Base-by-base conservation (phyloP, 176 grass and related monocot species). In the Pontederia paniculata region DNA sequence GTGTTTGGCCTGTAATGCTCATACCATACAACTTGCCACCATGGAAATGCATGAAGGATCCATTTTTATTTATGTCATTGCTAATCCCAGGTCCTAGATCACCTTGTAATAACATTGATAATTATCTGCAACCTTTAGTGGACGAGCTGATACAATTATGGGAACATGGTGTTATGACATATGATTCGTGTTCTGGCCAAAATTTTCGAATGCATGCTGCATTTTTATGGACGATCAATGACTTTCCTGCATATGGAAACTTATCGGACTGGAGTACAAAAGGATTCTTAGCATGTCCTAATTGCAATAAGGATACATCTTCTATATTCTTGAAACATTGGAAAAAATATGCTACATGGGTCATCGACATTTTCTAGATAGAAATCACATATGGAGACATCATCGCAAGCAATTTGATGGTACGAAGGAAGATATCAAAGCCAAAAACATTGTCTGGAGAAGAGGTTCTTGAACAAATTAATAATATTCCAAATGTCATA, bases 181-280 rank as follows among this genome's bases (percentile, higher is more conserved):
- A 48, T 48, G 46, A 48, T 48, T 10, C 46, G 9, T 2, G 46
- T 48, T 48, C 46, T 31, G 5, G 1, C 5, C 5, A 57, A 13
- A 72, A 23, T 11, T 81, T 67, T 63, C 1, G 5, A 49, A 48
- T 48, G 46, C 46, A 48, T 48, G 46, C 46, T 48, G 46, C 50
- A 9, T 0, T 82, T 8, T 60, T 76, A 1, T 76, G 78, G 78
- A 81, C 67, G 12, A 25, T 81, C 0, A 81, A 60, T 44, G 60
- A 82, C 31, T 80, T 81, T 58, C 55, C 42, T 13, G 54, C 67
- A 47, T 76, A 71, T 60, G 67, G 54, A 15, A 73, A 67, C 56
- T 9, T 81, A 23, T 76, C 23, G 45, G 60, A 45, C 4, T 76
- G 66, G 37, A 62, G 25, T 31, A 17, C 18, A 28, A 63, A 72